A percentile compares a stretch with the other conserved stretches of the same genome.
Conservation (phyloP, 1,284 basidiomycete species). For the Trametes polyzona region DNA sequence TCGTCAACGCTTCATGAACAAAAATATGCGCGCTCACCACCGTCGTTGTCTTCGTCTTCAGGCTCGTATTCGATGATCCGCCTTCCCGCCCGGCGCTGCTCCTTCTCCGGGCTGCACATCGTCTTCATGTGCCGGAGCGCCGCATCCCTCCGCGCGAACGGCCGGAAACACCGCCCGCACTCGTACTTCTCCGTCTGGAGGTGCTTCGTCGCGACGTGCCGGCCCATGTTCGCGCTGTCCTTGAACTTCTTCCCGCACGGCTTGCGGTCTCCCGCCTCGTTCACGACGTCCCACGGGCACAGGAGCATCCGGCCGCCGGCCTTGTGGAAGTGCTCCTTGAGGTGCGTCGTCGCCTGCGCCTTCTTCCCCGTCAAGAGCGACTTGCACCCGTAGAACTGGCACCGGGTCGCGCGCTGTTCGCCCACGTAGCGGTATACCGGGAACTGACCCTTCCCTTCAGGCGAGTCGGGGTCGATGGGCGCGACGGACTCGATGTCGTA, state of each 20-base stretch:
- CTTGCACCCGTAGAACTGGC: conserved; percentile 18
- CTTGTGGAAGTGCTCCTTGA: conserved; percentile 21
- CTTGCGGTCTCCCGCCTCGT: neutral
- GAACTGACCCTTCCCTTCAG: conserved; percentile 14
- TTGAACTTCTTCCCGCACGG: conserved; percentile 23
- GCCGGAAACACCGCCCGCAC: conserved; percentile 21
- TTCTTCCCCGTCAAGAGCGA: conserved; percentile 21
- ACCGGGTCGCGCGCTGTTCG: conserved; percentile 15
- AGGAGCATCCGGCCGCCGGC: conserved; percentile 9
- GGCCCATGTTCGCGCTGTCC: conserved; percentile 27
- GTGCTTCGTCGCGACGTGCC: conserved; percentile 25
- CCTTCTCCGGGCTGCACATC: conserved; percentile 19
- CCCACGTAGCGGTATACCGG: conserved; percentile 23
- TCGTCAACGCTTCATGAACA: too few relatives aligned
- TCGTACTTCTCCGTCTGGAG: conserved; percentile 22
- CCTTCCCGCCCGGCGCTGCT: conserved; percentile 6
- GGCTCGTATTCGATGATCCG: conserved; percentile 4
- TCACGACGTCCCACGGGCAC: conserved; percentile 18
- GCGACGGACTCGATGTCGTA: conserved; percentile 10
- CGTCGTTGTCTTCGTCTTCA: conserved; percentile 3
- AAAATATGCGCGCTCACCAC: neutral
- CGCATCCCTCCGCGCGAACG: conserved; percentile 23
- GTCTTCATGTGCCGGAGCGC: conserved; percentile 28
- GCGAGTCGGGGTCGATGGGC: conserved; percentile 15
- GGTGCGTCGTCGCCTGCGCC: conserved; percentile 23